phyloP scores from a whole-genome alignment of 2,329 filamentous ascomycete genomes.

The Paecilomyces sp. region DNA sequence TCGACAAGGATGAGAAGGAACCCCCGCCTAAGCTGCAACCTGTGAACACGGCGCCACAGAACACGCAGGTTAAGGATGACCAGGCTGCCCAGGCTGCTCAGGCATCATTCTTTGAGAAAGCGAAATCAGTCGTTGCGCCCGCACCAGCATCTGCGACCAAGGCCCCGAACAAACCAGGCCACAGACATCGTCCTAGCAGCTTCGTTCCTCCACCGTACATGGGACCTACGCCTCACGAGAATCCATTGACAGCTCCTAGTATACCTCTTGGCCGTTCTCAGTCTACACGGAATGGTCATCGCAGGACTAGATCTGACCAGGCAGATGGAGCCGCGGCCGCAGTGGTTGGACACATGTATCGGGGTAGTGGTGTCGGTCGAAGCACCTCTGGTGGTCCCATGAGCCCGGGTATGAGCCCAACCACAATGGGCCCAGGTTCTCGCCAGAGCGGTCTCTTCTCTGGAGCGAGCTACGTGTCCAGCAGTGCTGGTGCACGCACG shows the following conservation, averaged over 20 bases:
- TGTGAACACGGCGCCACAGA: slow-evolving; percentile 60
- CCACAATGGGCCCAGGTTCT: slow-evolving; percentile 31
- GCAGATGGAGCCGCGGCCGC: slow-evolving; percentile 50
- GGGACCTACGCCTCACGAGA: slow-evolving; percentile 34
- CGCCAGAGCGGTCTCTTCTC: slow-evolving; percentile 33
- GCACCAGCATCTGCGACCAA: neutral
- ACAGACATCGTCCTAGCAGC: slow-evolving; percentile 40
- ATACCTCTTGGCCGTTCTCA: slow-evolving; percentile 38
- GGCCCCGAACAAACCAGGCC: slow-evolving; percentile 23
- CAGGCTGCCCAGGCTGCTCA: slow-evolving; percentile 30
- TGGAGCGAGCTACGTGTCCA: slow-evolving; percentile 44
- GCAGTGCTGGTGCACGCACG: slow-evolving; percentile 46
- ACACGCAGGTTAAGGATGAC: slow-evolving; percentile 51
- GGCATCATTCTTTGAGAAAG: slow-evolving; percentile 49
- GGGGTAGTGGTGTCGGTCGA: slow-evolving; percentile 46
- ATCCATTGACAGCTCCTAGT: slow-evolving; percentile 41
- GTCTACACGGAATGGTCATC: slow-evolving; percentile 36
- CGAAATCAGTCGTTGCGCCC: slow-evolving; percentile 50
- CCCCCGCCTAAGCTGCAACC: slow-evolving; percentile 21
- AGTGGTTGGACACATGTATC: slow-evolving; percentile 86
- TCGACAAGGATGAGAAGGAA: slow-evolving; percentile 65
- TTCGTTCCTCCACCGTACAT: slow-evolving; percentile 32
- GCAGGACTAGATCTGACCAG: slow-evolving; percentile 44
- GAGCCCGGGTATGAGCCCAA: slow-evolving; percentile 47
- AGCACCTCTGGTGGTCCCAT: slow-evolving; percentile 47